These are phyloP conservation scores for Entophlyctis helioformis DNA, from an alignment of 192 early-diverging fungal species.

Conservation along the genomic window DNA sequence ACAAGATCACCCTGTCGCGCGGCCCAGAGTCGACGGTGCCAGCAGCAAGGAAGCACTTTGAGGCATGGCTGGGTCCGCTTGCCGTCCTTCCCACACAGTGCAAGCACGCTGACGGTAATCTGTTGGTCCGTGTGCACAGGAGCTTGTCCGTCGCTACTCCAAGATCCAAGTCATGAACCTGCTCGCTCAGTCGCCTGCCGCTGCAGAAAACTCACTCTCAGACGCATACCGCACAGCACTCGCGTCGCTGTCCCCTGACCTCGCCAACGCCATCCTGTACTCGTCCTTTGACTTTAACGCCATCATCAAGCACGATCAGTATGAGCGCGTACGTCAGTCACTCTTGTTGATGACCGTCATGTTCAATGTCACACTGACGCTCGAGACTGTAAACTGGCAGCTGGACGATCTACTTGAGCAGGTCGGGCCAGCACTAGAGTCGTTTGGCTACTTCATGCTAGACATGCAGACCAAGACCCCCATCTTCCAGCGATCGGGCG, in stretches of 20 bases:
- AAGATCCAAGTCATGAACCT: conserved; percentile 70
- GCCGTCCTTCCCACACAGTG: too few species aligned
- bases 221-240: conserved; percentile 49
- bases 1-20: conserved; percentile 77
- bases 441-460: conserved; percentile 57
- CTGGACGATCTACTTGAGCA: conserved; percentile 35
- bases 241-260: conserved; percentile 8
- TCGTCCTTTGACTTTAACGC: conserved; percentile 77
- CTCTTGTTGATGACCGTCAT: too few species aligned
- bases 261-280: conserved; percentile 40
- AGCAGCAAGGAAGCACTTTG: conserved; percentile 57
- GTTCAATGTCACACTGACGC: too few species aligned
- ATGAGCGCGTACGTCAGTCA: conserved; percentile 43
- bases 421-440: conserved; percentile 37
- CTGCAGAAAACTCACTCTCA: conserved; percentile 55
- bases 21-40: conserved; percentile 70
- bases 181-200: conserved; percentile 52
- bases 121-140: too few species aligned
- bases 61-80: too few species aligned
- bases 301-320: conserved; percentile 63
- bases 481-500: conserved; percentile 62
- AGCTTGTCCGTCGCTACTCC: conserved; percentile 61
- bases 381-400: conserved; percentile 2
- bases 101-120: too few species aligned
- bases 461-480: conserved; percentile 45